Conservation (phyloP, 208 protist species). For the Trypanosoma cruzi region DNA sequence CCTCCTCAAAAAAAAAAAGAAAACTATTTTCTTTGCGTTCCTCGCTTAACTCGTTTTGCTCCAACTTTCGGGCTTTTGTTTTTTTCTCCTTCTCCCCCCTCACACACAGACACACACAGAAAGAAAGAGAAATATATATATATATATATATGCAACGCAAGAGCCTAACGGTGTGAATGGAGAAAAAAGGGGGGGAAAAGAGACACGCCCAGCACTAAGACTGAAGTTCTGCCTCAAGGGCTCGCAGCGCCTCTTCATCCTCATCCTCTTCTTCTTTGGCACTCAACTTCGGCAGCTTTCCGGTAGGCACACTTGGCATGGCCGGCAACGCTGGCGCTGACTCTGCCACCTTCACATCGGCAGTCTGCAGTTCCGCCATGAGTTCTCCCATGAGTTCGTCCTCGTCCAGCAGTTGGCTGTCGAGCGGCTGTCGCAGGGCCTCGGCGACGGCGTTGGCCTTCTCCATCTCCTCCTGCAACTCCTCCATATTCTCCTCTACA, state of each 20-base stretch:
- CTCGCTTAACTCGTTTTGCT: background rate
- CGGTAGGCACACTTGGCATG: constrained; percentile 43
- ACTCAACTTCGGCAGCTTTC: constrained; percentile 29
- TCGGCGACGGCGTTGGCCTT: constrained; percentile 88
- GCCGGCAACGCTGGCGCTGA: constrained; percentile 27
- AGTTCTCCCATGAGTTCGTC: constrained; percentile 87
- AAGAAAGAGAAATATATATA: too few species aligned
- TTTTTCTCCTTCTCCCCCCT: background rate
- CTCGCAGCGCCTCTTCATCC: constrained; percentile 75
- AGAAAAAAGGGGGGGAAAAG: background rate
- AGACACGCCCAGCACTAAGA: constrained; percentile 20
- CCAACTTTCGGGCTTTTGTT: background rate
- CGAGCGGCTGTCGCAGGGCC: constrained; percentile 81
- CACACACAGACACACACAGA: background rate
- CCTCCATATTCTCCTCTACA: constrained; percentile 90
- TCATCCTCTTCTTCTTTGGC: constrained; percentile 43
- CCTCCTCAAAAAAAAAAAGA: too few species aligned
- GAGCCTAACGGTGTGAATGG: too few species aligned
- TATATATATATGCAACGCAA: too few species aligned
- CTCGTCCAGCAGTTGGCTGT: constrained; percentile 78
- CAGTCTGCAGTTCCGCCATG: constrained; percentile 62
- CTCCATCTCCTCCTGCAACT: constrained; percentile 91
- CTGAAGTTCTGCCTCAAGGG: constrained; percentile 72
- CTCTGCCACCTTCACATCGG: constrained; percentile 1
- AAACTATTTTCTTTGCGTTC: background rate